A percentile compares a stretch with the other conserved stretches of the same genome.
Evolutionary conservation across 2,329 filamentous ascomycete genomes (phyloP).

Genomic region (Rhynchosporium graminicola): DNA sequence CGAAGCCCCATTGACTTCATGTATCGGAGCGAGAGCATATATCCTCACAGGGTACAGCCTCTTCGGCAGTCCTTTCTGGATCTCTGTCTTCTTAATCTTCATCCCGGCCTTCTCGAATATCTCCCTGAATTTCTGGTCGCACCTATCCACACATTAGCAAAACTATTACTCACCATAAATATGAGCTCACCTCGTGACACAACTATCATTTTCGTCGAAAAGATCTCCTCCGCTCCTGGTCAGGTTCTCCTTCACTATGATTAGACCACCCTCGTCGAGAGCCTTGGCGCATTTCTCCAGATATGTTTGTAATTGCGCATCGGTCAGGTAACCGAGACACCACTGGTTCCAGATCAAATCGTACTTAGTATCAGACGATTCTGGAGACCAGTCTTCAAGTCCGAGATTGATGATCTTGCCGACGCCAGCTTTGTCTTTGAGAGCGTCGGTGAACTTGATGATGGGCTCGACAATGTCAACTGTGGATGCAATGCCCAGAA

Average conservation of each 20-base stretch:
- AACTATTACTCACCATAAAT: neutral
- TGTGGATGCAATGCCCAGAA: conserved; percentile 66
- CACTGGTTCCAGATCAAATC: conserved; percentile 89
- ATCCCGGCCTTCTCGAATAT: conserved; percentile 72
- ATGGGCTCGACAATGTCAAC: conserved; percentile 89
- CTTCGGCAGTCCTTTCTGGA: conserved; percentile 66
- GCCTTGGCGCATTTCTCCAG: conserved; percentile 59
- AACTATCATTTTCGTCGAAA: conserved; percentile 75
- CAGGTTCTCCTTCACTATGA: conserved; percentile 83
- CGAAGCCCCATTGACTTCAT: neutral
- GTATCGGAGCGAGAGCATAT: conserved; percentile 61
- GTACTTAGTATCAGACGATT: conserved; percentile 54
- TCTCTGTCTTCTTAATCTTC: conserved; percentile 66
- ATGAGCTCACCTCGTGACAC: conserved; percentile 62
- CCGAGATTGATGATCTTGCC: conserved; percentile 69
- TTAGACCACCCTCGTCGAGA: conserved; percentile 55
- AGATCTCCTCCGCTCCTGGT: conserved; percentile 60
- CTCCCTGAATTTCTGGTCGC: conserved; percentile 67
- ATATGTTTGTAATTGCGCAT: conserved; percentile 69
- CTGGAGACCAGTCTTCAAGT: conserved; percentile 68
- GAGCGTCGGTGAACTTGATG: conserved; percentile 70
- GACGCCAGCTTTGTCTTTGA: conserved; percentile 59
- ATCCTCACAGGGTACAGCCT: conserved; percentile 72
- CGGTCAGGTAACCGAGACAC: conserved; percentile 82
- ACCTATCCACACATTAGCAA: conserved; percentile 46